Conservation (phyloP, 257 asterid genomes). For the Euphrasia confusa region DNA sequence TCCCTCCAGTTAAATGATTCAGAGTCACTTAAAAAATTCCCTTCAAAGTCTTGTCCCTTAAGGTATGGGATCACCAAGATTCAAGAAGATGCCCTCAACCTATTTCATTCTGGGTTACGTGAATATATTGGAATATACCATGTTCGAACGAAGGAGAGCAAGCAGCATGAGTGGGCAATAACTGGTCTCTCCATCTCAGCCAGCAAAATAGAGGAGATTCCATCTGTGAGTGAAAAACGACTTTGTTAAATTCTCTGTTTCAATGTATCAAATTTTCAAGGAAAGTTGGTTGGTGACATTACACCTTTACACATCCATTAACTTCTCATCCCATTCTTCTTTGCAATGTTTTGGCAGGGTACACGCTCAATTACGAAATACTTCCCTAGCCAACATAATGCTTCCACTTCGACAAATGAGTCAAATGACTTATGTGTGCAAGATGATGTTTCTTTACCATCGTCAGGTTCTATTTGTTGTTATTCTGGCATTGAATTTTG, state of each 20-base stretch:
- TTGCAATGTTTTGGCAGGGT: conserved; percentile 56
- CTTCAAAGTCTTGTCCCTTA: conserved; percentile 85
- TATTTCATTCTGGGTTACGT: conserved; percentile 80
- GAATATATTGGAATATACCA: conserved; percentile 60
- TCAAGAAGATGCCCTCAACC: conserved; percentile 78
- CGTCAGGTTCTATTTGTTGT: conserved; percentile 47
- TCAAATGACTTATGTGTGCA: conserved; percentile 34
- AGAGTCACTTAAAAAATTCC: conserved; percentile 71
- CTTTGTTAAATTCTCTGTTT: conserved; percentile 18
- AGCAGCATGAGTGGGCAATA: conserved; percentile 69
- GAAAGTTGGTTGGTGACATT: conserved; percentile 11
- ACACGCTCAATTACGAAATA: conserved; percentile 75
- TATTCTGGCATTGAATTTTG: conserved; percentile 23
- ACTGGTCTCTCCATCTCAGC: conserved; percentile 88
- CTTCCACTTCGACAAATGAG: conserved; percentile 29
- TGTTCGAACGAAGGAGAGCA: conserved; percentile 36
- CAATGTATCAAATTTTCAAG: conserved; percentile 10
- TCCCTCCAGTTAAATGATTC: conserved; percentile 51
- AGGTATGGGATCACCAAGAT: conserved; percentile 78
- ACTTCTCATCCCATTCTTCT: conserved; percentile 18
- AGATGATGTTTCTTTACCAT: conserved; percentile 35
- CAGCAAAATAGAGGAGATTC: conserved; percentile 68
- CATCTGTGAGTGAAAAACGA: conserved; percentile 55
- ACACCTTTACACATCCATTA: conserved; percentile 15
- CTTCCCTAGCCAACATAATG: conserved; percentile 47